Percentiles rank a stretch among this genome's conserved stretches.
phyloP scores from a whole-genome alignment of 257 asterid species.

The Solanum ossicruentum region DNA sequence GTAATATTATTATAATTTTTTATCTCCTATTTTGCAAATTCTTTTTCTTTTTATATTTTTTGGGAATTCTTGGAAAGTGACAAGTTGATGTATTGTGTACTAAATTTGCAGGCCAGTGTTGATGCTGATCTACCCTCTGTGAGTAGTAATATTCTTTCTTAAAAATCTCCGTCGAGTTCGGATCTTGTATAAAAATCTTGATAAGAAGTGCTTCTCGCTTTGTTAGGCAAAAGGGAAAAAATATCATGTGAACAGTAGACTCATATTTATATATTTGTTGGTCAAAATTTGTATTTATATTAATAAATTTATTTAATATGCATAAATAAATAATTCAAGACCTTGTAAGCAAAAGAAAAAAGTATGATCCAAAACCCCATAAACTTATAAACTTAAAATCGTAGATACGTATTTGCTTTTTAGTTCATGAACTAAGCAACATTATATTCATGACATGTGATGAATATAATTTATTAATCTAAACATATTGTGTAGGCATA shows the following conservation, averaged over 20 bases:
- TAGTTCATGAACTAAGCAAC: neutral
- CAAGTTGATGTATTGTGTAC: neutral
- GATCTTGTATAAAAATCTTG: too few species aligned
- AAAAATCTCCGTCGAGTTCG: neutral
- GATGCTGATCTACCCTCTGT: slow-evolving; percentile 35
- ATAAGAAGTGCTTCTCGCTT: too few species aligned
- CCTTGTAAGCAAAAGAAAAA: too few species aligned
- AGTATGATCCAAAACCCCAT: too few species aligned
- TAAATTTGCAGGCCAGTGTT: slow-evolving; percentile 19
- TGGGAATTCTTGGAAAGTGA: neutral
- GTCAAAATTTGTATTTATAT: too few species aligned
- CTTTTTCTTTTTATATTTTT: neutral
- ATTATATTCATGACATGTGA: neutral
- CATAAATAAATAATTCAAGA: neutral
- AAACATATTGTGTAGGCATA: neutral
- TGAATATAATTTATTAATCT: neutral
- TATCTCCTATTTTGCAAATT: neutral
- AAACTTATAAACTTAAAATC: too few species aligned
- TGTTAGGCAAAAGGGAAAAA: too few species aligned
- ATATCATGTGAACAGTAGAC: too few species aligned
- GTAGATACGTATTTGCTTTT: too few species aligned
- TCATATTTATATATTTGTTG: too few species aligned
- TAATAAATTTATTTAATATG: neutral
- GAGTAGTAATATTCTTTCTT: neutral
- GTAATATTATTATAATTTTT: neutral